Base-by-base conservation (phyloP, 352 stramenopile species). In the Phytophthora syringae region DNA sequence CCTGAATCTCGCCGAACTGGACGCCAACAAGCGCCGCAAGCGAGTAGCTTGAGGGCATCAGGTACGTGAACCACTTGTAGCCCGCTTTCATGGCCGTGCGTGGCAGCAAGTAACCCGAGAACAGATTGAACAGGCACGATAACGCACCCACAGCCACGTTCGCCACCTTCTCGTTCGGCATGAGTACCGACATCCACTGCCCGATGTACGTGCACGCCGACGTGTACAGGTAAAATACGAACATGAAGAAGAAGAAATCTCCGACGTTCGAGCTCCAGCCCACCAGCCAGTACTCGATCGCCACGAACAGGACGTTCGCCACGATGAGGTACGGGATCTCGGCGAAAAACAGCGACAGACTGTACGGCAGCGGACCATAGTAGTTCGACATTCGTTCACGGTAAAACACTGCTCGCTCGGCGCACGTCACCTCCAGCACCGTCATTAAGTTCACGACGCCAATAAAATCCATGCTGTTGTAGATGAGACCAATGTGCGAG, bases 151-250 rank as follows among this genome's bases (percentile, higher is more conserved):
- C 80, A 4, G 84, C 84, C 5, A 92, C 84, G 52, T 90, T 92
- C 18, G 81, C 84, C 52, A 92, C 84, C 77, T 92, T 92, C 48
- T 79, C 66, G 60, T 90, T 92, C 7, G 83, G 83, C 69, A 73
- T 89, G 54, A 92, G 57, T 20, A 73, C 83, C 18, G 80, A 77
- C 84, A 92, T 92, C 79, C 81, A 92, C 60, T 92, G 84, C 1
- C 84, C 83, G 10, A 88, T 56, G 50, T 86, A 90, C 47, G 81
- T 90, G 43, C 81, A 90, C 0, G 63, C 69, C 16, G 81, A 86
- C 5, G 80, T 88, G 72, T 88, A 89, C 7, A 84, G 44, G 76
- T 72, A 84, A 55, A 81, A 84, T 20, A 54, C 18, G 20, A 55
- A 55, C 55, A 54, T 40, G 55, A 55, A 63, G 34, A 78, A 73